Evolutionary conservation across 106 monocot genomes (phyloP).

Genomic region (Dactylorhiza incarnata): DNA sequence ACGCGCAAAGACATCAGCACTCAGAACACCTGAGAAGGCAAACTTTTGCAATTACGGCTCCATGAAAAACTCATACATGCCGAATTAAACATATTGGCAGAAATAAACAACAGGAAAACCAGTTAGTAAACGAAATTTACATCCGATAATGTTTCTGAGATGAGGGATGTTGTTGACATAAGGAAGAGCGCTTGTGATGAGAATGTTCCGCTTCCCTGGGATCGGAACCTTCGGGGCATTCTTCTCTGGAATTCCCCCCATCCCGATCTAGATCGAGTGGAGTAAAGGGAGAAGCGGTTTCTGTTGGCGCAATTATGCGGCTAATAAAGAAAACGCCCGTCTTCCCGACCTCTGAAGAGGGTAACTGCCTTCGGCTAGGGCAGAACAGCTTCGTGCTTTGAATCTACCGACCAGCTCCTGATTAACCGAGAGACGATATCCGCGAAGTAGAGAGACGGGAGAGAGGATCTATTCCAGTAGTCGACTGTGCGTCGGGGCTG

Average conservation of each 20-base stretch:
- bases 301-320: no score
- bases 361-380: no score
- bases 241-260: neutral
- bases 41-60: neutral
- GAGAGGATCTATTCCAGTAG: no score
- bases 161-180: constrained; percentile 98
- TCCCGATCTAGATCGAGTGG: neutral
- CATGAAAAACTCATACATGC: neutral
- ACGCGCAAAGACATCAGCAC: constrained; percentile 91
- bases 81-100: neutral
- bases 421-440: no score
- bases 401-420: no score
- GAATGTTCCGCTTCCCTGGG: constrained; percentile 67
- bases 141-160: constrained; percentile 94
- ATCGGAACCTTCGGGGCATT: constrained; percentile 53
- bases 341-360: no score
- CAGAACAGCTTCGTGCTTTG: no score
- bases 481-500: no score
- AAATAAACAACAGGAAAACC: constrained; percentile 1
- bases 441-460: no score
- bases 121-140: constrained; percentile 23
- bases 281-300: no score
- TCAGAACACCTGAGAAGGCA: constrained; percentile 60
- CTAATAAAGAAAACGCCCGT: no score
- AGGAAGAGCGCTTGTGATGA: constrained; percentile 90